A percentile compares a stretch with the other conserved stretches of the same genome.
phyloP scores from a whole-genome alignment of 495 filamentous ascomycete genomes.

The Tuber microsphaerosporum region DNA sequence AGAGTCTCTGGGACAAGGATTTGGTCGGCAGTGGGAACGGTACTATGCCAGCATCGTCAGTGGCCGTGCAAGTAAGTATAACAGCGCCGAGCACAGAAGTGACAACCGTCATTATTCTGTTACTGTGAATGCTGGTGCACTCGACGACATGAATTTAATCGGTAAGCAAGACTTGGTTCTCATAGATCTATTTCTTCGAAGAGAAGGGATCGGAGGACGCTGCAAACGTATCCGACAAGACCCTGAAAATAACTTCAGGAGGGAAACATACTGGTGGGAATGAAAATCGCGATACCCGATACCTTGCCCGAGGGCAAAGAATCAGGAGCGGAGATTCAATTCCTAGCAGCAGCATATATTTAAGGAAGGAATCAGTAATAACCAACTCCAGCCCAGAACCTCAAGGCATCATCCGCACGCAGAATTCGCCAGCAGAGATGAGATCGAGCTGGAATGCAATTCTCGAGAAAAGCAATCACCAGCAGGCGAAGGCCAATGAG shows the following conservation, averaged over 20 bases:
- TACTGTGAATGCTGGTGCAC: constrained; percentile 81
- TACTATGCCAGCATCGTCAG: constrained; percentile 69
- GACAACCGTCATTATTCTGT: constrained; percentile 58
- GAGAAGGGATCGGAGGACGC: constrained; percentile 22
- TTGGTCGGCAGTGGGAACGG: constrained; percentile 80
- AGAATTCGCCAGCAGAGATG: not conserved
- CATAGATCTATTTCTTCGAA: constrained; percentile 19
- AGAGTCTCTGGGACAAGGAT: constrained; percentile 95
- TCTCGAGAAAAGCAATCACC: constrained; percentile 23
- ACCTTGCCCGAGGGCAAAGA: constrained; percentile 29
- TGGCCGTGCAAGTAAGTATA: constrained; percentile 57
- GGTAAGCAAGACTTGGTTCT: constrained; percentile 51
- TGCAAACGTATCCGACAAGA: constrained; percentile 69
- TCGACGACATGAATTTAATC: constrained; percentile 74
- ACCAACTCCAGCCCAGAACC: constrained; percentile 66
- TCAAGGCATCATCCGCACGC: constrained; percentile 17
- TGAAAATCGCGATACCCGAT: constrained; percentile 35
- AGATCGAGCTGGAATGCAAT: constrained; percentile 33
- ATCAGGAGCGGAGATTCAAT: constrained; percentile 23
- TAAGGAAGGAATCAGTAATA: constrained; percentile 76
- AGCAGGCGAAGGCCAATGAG: constrained; percentile 35
- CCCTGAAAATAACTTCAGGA: constrained; percentile 53
- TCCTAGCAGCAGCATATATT: constrained; percentile 63
- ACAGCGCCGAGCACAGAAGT: constrained; percentile 82
- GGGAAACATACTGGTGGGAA: constrained; percentile 50